Conservation (phyloP, 1,284 basidiomycete genomes). For the Bondarzewia mesenterica region DNA sequence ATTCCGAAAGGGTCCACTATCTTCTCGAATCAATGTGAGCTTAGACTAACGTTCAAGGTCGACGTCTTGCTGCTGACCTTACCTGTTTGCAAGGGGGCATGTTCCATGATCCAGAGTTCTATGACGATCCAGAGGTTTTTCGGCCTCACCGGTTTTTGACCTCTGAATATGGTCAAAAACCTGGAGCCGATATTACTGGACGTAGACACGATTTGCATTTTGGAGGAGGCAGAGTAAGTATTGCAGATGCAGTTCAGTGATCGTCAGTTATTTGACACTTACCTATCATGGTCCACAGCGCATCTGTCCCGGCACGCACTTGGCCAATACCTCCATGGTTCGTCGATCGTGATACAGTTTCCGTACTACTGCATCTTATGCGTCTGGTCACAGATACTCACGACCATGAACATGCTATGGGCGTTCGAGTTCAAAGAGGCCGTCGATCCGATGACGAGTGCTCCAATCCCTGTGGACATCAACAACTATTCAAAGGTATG, state of each 20-base stretch:
- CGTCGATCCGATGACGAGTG: neutral
- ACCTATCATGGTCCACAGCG: neutral
- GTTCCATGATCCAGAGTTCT: neutral
- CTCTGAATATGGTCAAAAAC: neutral
- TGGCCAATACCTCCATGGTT: conserved; percentile 1
- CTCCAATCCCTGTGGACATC: neutral
- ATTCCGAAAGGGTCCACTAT: neutral
- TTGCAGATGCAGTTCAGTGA: no score
- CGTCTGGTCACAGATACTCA: neutral
- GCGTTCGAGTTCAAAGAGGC: neutral
- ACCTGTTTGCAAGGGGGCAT: neutral
- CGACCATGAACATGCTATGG: conserved; percentile 1
- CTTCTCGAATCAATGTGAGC: neutral
- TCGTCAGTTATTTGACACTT: neutral
- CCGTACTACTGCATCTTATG: neutral
- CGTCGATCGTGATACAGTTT: neutral
- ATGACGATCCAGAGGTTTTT: neutral
- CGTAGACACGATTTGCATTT: neutral
- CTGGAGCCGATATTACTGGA: neutral
- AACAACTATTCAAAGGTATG: neutral
- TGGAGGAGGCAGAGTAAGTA: neutral
- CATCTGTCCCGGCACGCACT: neutral
- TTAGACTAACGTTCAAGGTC: neutral
- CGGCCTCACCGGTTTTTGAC: conserved; percentile 1
- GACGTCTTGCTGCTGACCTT: neutral